These are phyloP conservation scores for Byssothecium circinans DNA, from an alignment of 2,329 filamentous ascomycete species.

Conservation along the genomic window DNA sequence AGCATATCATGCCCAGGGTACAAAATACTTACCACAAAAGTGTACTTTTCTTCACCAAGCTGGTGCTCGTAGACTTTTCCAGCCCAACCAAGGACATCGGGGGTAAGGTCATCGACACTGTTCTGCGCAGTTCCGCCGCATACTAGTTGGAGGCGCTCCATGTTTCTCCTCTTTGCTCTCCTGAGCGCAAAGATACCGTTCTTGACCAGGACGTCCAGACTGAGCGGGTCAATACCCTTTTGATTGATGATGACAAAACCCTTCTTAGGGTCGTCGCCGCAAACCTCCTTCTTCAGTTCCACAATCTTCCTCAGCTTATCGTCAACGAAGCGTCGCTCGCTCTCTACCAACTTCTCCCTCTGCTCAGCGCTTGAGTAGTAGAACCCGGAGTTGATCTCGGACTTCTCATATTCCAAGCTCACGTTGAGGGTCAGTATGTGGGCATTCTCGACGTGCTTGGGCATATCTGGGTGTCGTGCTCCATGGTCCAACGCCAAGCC, in stretches of 20 bases:
- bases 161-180: constrained; percentile 95
- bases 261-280: constrained; percentile 89
- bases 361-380: constrained; percentile 98
- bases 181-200: constrained; percentile 95
- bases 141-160: constrained; percentile 95
- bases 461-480: constrained; percentile 96
- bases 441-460: constrained; percentile 92
- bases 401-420: constrained; percentile 97
- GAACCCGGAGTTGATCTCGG: constrained; percentile 98
- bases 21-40: constrained; percentile 65
- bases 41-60: constrained; percentile 98
- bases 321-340: constrained; percentile 92
- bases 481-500: constrained; percentile 94
- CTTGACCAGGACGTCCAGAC: constrained; percentile 93
- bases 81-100: constrained; percentile 91
- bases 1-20: neutral
- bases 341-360: constrained; percentile 96
- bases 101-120: constrained; percentile 88
- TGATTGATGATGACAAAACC: constrained; percentile 98
- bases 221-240: constrained; percentile 97
- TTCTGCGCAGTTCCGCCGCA: constrained; percentile 92
- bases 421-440: constrained; percentile 95
- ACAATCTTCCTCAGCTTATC: constrained; percentile 97
- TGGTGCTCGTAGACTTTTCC: constrained; percentile 97
- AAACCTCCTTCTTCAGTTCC: constrained; percentile 96